Conservation (phyloP, 2,329 filamentous ascomycete species). For the Pseudogymnoascus verrucosus region DNA sequence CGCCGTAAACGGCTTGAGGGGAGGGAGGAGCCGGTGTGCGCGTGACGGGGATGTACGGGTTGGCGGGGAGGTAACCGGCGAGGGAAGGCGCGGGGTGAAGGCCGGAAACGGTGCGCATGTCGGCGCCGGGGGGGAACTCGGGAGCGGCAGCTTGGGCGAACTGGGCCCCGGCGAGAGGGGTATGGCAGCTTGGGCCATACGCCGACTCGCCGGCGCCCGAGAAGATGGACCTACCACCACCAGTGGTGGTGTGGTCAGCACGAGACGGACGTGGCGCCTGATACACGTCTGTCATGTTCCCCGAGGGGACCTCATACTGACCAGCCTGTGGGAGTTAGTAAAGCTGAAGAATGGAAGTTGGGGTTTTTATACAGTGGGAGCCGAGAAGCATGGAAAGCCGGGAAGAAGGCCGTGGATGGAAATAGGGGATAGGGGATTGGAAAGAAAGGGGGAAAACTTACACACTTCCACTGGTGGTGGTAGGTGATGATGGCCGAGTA, state of each 20-base stretch:
- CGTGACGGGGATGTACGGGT: neutral
- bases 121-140: neutral
- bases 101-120: neutral
- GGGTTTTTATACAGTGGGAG: neutral
- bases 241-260: neutral
- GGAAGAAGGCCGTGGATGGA: neutral
- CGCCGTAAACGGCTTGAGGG: neutral
- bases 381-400: neutral
- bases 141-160: neutral
- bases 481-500: neutral
- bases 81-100: neutral
- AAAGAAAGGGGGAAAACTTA: neutral
- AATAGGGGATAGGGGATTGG: neutral
- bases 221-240: neutral
- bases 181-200: neutral
- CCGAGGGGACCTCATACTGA: neutral
- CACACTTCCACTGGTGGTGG: conserved; percentile 6
- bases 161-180: neutral
- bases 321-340: neutral
- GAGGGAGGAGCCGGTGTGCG: neutral
- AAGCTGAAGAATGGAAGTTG: neutral
- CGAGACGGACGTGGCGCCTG: neutral
- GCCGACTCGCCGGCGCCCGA: neutral
- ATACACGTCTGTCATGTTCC: neutral
- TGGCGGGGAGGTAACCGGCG: neutral